Evolutionary conservation across 495 filamentous ascomycete genomes (phyloP), one percentile per base, ranked within the genome.

Genomic region (Echria macrotheca): DNA sequence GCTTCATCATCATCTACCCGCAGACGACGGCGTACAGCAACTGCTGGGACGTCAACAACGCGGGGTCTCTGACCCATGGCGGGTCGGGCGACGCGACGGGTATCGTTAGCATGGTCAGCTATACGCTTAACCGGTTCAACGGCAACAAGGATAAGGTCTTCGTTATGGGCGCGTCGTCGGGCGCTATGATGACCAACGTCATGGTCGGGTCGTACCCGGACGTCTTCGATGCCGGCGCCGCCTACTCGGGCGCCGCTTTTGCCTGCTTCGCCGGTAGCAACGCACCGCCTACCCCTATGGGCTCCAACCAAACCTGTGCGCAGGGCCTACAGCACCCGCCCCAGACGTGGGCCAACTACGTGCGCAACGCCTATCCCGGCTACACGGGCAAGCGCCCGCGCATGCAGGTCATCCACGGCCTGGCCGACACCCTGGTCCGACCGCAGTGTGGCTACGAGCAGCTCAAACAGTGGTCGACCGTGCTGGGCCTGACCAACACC

Each of bases 171-270:
- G 64, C 59, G 10, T 76, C 71, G 0, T 79, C 75, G 5, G 78
- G 78, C 18, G 77, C 67, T 32, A 80, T 79, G 76, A 77, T 78
- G 76, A 77, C 75, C 29, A 81, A 80, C 55, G 75, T 79, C 18
- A 54, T 82, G 58, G 76, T 70, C 5, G 78, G 71, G 5, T 71
- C 74, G 2, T 81, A 82, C 57, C 79, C 78, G 11, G 71, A 80
- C 17, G 58, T 81, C 14, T 81, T 81, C 60, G 68, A 71, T 18
- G 79, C 78, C 5, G 78, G 68, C 14, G 71, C 71, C 17, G 74
- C 66, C 46, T 81, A 76, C 68, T 73, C 75, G 1, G 79, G 79
- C 36, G 65, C 71, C 1, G 59, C 76, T 1, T 67, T 67, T 31
- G 77, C 73, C 17, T 81, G 79, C 64, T 77, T 73, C 61, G 56